Base-by-base conservation (phyloP, 495 filamentous ascomycete genomes). In the Trichocladium antarcticum region DNA sequence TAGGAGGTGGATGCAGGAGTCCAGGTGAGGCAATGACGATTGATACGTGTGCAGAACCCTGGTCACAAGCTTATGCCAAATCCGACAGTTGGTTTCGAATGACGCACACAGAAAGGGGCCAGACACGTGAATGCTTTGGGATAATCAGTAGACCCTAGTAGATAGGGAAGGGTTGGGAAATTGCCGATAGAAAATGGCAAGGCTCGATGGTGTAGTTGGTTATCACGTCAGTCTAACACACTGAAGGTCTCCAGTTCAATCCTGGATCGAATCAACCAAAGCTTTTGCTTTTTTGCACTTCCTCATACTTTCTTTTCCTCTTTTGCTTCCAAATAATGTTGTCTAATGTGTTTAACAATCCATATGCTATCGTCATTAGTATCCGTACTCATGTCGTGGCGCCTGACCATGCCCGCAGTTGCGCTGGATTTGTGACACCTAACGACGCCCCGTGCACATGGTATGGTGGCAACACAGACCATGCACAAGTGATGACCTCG, bases 131-230 rank as follows among this genome's bases (percentile, higher is more conserved):
- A n/a, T n/a, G 1, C 5, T 19, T 36, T 29, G 27, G 27, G 27
- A 29, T n/a, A n/a, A n/a, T n/a, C n/a, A n/a, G n/a, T n/a, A n/a
- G n/a, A n/a, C n/a, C n/a, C n/a, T n/a, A n/a, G n/a, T n/a, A n/a
- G n/a, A n/a, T n/a, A n/a, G n/a, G n/a, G n/a, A n/a, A n/a, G n/a
- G n/a, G n/a, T n/a, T n/a, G n/a, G n/a, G n/a, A n/a, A n/a, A n/a
- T n/a, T n/a, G n/a, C n/a, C n/a, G n/a, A n/a, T n/a, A n/a, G n/a
- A 27, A 27, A 27, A 27, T 27, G 24, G 24, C 17, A 15, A 15
- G 57, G 57, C 58, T 38, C 55, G 55, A 57, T 60, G 57, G 57
- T 60, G 57, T 60, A 60, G 57, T 60, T 60, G 57, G 57, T 60
- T 59, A 59, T 57, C 54, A 57, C 54, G 54, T 57, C 54, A 56